Evolutionary conservation across 768 basidiomycete species (phyloP).

Genomic region (Pulveroboletus ravenelii): DNA sequence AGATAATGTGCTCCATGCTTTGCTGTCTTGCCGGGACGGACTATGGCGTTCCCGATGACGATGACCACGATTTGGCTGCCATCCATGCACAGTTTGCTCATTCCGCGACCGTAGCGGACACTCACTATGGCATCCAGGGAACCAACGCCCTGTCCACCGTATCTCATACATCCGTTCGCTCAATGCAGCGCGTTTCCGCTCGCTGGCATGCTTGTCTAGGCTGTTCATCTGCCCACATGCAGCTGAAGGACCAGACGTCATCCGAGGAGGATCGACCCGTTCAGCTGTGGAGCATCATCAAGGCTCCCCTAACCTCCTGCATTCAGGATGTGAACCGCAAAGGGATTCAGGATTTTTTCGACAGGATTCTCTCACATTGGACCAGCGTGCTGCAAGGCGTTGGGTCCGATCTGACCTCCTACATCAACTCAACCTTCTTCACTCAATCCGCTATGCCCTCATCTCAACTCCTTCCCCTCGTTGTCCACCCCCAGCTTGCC

Average conservation of each 20-base stretch:
- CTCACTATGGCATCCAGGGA: conserved; percentile 1
- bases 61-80: background rate
- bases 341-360: background rate
- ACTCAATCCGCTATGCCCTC: background rate
- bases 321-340: background rate
- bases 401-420: background rate
- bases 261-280: background rate
- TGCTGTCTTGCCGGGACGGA: background rate
- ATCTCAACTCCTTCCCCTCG: background rate
- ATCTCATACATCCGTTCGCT: background rate
- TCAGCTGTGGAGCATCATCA: background rate
- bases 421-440: background rate
- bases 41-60: background rate
- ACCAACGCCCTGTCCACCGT: background rate
- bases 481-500: background rate
- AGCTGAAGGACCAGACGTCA: background rate
- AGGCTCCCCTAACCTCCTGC: background rate
- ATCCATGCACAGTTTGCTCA: conserved; percentile 4
- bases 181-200: background rate
- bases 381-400: conserved; percentile 1
- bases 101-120: background rate
- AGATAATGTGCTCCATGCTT: background rate
- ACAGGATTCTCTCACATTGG: background rate
- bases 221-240: background rate
- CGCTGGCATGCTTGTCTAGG: conserved; percentile 1